A percentile compares a stretch with the other conserved stretches of the same genome.
Evolutionary conservation across 768 basidiomycete genomes (phyloP).

Genomic region (Mycena floridula): DNA sequence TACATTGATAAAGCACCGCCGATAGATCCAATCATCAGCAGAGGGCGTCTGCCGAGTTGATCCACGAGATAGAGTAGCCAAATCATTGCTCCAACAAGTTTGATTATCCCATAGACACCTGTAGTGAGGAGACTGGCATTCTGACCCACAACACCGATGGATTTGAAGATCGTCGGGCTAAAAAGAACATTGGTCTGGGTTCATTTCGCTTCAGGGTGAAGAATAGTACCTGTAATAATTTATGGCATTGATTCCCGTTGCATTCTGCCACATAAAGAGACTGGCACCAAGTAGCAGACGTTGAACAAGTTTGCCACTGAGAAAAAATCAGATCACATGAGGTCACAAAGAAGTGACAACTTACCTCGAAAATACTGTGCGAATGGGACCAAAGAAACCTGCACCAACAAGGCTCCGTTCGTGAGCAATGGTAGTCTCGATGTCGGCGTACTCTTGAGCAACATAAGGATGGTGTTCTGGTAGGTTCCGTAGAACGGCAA

Average conservation of each 20-base stretch:
- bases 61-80: slow-evolving; percentile 38
- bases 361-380: slow-evolving; percentile 22
- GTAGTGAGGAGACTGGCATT: slow-evolving; percentile 33
- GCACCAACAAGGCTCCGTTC: slow-evolving; percentile 27
- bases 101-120: slow-evolving; percentile 42
- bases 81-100: slow-evolving; percentile 29
- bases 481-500: slow-evolving; percentile 26
- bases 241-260: slow-evolving; percentile 39
- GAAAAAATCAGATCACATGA: too few species aligned
- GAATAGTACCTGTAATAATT: slow-evolving; percentile 34
- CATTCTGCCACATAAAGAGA: slow-evolving; percentile 40
- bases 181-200: neutral
- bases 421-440: slow-evolving; percentile 24
- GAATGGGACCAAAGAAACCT: slow-evolving; percentile 26
- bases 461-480: slow-evolving; percentile 23
- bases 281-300: slow-evolving; percentile 28
- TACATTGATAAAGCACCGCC: slow-evolving; percentile 35
- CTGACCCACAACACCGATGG: slow-evolving; percentile 35
- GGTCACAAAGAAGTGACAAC: too few species aligned
- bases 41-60: slow-evolving; percentile 30
- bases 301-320: slow-evolving; percentile 22
- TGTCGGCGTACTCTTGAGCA: slow-evolving; percentile 24
- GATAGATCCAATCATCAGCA: slow-evolving; percentile 35
- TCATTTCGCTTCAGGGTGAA: neutral
- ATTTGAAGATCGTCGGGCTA: slow-evolving; percentile 40